Base-by-base conservation (phyloP, 2,329 filamentous ascomycete genomes). In the Fusarium equiseti region DNA sequence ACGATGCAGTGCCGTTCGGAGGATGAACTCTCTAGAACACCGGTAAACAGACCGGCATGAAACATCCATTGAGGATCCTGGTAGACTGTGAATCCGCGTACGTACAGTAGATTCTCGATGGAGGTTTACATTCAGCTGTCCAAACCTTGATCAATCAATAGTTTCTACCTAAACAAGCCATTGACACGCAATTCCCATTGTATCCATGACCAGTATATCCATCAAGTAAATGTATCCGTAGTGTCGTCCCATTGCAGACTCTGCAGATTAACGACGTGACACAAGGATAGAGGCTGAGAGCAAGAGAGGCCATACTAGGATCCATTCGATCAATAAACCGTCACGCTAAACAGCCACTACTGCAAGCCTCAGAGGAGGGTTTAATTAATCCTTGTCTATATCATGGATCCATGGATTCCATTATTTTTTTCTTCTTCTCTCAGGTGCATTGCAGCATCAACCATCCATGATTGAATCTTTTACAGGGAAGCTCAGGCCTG, bases 251-350 rank as follows among this genome's bases (percentile, higher is more conserved):
- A 38, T n/a, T n/a, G 18, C 18, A 38, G 35, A n/a, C 35, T 27
- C 45, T 53, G 16, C 12, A 42, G 59, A 32, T 32, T 59, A 22
- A 58, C 11, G 32, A 46, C 18, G 62, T 59, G 31, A 51, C 24
- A 59, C 51, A 29, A 22, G 42, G 42, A 63, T 31, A 55, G 24
- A 16, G 18, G 18, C 18, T 11, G 18, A 40, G 18, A 40, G 38
- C 18, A 10, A 31, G 13, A 24, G 20, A 24, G 49, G n/a, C 32
- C 42, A 49, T 44, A 51, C 59, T 38, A 6, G 26, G 35, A 24
- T 24, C 72, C 72, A 48, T 55, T 73, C 72, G 74, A 64, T 75
- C 74, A 75, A 76, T 76, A 76, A 76, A 73, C 67, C 74, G 70
- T 44, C 62, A 56, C 73, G 69, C 74, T 76, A 76, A 43, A 72